phyloP scores from a whole-genome alignment of 441 rosid species.

The Dalechampia spathulata region DNA sequence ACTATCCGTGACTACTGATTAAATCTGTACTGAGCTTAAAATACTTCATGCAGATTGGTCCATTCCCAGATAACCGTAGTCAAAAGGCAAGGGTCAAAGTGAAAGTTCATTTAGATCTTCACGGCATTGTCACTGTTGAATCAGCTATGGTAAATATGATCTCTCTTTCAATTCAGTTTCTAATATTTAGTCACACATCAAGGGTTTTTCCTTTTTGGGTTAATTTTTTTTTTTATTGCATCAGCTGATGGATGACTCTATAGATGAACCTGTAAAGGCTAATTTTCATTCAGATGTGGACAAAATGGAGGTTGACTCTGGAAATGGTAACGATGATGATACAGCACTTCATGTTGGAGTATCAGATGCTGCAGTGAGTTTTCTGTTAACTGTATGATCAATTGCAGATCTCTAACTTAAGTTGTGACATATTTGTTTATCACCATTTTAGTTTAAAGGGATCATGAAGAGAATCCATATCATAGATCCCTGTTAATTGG shows the following conservation, averaged over 20 bases:
- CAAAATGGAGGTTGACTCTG: slow-evolving; percentile 22
- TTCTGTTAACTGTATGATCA: background rate
- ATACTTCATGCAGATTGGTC: slow-evolving; percentile 42
- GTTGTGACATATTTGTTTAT: background rate
- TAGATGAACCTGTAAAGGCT: slow-evolving; percentile 19
- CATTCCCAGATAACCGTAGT: slow-evolving; percentile 26
- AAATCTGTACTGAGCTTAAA: background rate
- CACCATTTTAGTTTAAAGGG: background rate
- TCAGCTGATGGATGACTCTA: slow-evolving; percentile 38
- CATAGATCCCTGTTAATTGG: too few relatives aligned
- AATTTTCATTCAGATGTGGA: slow-evolving; percentile 15
- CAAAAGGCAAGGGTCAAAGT: slow-evolving; percentile 44
- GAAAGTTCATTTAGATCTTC: slow-evolving; percentile 40
- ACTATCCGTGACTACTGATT: background rate
- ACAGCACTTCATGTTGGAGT: slow-evolving; percentile 15
- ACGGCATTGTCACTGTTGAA: slow-evolving; percentile 39
- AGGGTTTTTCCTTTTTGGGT: slow-evolving; percentile 1
- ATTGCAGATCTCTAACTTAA: background rate
- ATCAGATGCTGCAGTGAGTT: slow-evolving; percentile 32
- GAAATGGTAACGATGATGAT: slow-evolving; percentile 23
- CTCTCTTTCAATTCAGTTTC: background rate
- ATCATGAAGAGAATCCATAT: too few relatives aligned
- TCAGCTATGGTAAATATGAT: slow-evolving; percentile 34
- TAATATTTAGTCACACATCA: background rate
- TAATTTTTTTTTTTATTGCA: slow-evolving; percentile 8